Evolutionary conservation across 176 grass and related monocot species (phyloP), one percentile per base, ranked within the genome.

Genomic region (Musa schizocarpa): DNA sequence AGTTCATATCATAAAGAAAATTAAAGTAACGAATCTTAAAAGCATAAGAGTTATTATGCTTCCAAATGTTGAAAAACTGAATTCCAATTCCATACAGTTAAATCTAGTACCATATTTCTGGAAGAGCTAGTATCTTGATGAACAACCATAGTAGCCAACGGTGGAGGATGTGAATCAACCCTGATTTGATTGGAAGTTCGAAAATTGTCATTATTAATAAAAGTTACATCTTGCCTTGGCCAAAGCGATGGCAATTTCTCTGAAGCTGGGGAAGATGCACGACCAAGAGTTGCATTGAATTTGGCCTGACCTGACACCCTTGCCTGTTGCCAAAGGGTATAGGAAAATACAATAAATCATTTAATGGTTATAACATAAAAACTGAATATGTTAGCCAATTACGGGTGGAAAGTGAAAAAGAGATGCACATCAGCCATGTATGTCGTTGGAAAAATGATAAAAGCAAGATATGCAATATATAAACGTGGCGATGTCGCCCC

Each of bases 291-390:
- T 7, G 3, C 66, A 16, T 59, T 79, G 66, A 48, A 25, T 79
- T 70, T 79, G 29, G 71, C 29, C 26, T 71, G 77, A 79, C 22
- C 2, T 58, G 66, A 59, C 25, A 71, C 53, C 26, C 77, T 57
- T 79, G 27, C 58, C 54, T 4, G 4, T 16, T 50, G 51, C 19
- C 66, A 59, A 70, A 79, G 11, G 59, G 77, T 52, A 65, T 59
- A 59, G 1, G 8, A 70, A 77, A 24, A 53, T 3, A 22, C 23
- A 52, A 77, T n/a, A 71, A 51, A 50, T 17, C 19, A 24, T 12
- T 66, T 51, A 51, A 13, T 51, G 14, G 20, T 19, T 3, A 21
- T 11, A 27, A 10, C 14, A 50, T 19, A 51, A 71, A 20, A 9
- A 9, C 19, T 13, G 51, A 50, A 43, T 6, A 71, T 50, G 14